Evolutionary conservation across 83 land plant species (phyloP), one percentile per base, ranked within the genome.

Genomic region (Diphasiastrum complanatum): DNA sequence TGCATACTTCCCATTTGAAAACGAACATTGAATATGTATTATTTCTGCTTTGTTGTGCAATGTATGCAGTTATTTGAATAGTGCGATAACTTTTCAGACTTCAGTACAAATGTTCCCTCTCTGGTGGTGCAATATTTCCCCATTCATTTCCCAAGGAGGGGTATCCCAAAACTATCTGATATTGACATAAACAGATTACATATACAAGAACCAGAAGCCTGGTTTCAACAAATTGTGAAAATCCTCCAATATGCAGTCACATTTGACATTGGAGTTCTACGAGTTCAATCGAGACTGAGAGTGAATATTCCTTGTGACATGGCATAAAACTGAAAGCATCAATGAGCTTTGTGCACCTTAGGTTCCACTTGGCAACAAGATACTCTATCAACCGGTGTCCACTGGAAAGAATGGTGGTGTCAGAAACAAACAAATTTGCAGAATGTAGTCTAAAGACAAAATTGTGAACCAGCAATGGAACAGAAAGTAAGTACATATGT

Each of bases 311-410:
- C 70, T 89, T 89, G 20, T 61, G 27, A 0, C 67, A 37, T 23
- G 96, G 85, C 74, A 89, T 36, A 72, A 85, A 79, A 20, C 86
- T 78, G 32, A 65, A 81, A 10, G 79, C 85, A 64, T 85, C 91
- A 54, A 89, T 33, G 45, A 89, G 81, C 61, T 78, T 81, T 32
- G 74, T 63, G 61, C 83, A 77, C 67, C 79, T 81, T 63, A 85
- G 67, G n/a, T 78, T 79, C 96, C 96, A 89, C 73, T 89, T 89
- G 48, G 65, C 76, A 88, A 90, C 75, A 68, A 90, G 67, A 65
- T 66, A 85, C 70, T 90, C 88, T 30, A 90, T 81, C 19, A 84
- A 83, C 53, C 79, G 82, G 73, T 90, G 96, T 5, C 96, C 96
- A 63, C 96, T 90, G 81, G 69, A 54, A 64, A 10, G 19, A 14